Conservation (phyloP, 345 rosid genomes). For the Geranium rotundifolium region DNA sequence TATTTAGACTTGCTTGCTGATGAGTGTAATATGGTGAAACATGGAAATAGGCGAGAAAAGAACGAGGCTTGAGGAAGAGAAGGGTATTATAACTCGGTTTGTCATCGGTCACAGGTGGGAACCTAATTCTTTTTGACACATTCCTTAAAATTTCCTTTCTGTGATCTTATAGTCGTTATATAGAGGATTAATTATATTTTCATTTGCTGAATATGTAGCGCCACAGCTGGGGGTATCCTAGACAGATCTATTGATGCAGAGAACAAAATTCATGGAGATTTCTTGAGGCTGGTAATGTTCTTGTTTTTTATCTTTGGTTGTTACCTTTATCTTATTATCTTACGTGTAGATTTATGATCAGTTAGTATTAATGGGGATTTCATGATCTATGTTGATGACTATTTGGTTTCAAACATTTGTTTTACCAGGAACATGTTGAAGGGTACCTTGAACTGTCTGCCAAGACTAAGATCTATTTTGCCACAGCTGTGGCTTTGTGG, state of each 20-base stretch:
- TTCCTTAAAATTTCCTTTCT: too few relatives aligned
- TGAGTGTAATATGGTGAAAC: conserved; percentile 2
- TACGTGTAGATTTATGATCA: too few relatives aligned
- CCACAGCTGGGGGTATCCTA: conserved; percentile 80
- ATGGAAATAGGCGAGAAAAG: conserved; percentile 60
- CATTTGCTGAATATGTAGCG: conserved; percentile 29
- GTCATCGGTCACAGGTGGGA: conserved; percentile 84
- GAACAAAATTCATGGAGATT: conserved; percentile 81
- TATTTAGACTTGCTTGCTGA: too few relatives aligned
- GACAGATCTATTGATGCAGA: conserved; percentile 93
- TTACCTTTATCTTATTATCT: not conserved
- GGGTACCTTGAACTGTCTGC: conserved; percentile 96
- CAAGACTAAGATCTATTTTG: conserved; percentile 87
- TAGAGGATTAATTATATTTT: not conserved
- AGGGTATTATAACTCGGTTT: conserved; percentile 76
- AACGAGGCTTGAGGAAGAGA: conserved; percentile 83
- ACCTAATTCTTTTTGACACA: too few relatives aligned
- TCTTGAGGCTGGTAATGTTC: conserved; percentile 62
- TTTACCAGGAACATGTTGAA: conserved; percentile 82
- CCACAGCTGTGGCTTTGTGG: conserved; percentile 78
- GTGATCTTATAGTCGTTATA: too few relatives aligned
- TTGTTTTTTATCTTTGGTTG: not conserved
- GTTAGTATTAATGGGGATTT: not conserved
- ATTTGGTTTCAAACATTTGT: not conserved
- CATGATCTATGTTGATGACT: not conserved